phyloP scores from a whole-genome alignment of 495 filamentous ascomycete species.

The Aspergillus avenaceus region DNA sequence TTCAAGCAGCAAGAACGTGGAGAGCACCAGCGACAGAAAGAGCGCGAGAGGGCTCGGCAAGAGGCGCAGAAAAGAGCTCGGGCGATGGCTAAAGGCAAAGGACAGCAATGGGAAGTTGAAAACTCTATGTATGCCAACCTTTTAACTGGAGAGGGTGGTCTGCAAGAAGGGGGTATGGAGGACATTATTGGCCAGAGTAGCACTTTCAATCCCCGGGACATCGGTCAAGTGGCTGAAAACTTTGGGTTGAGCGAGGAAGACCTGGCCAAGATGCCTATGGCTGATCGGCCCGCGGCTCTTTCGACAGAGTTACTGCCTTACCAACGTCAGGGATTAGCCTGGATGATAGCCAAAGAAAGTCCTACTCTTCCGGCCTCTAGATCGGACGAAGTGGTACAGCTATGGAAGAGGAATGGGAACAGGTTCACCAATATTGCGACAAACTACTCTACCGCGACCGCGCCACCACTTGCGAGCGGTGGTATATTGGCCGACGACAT shows the following conservation, averaged over 20 bases:
- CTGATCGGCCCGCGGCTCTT: constrained; percentile 59
- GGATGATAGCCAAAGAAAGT: constrained; percentile 75
- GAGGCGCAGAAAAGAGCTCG: constrained; percentile 47
- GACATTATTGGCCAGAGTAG: constrained; percentile 66
- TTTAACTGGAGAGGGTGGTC: constrained; percentile 18
- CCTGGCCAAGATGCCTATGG: constrained; percentile 70
- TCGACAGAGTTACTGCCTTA: constrained; percentile 70
- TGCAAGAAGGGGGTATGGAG: constrained; percentile 44
- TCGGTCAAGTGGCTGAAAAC: constrained; percentile 63
- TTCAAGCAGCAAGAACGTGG: constrained; percentile 34
- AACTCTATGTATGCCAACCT: constrained; percentile 30
- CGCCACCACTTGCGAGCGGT: constrained; percentile 66
- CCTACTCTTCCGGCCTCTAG: constrained; percentile 60
- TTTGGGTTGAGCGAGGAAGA: constrained; percentile 66
- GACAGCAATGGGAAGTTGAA: constrained; percentile 27
- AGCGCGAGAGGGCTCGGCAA: constrained; percentile 41
- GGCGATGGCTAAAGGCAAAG: constrained; percentile 36
- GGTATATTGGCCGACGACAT: constrained; percentile 92
- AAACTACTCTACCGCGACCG: constrained; percentile 54
- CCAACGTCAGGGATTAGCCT: constrained; percentile 78
- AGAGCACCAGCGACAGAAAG: constrained; percentile 23
- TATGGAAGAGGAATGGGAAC: constrained; percentile 64
- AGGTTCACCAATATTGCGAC: constrained; percentile 74
- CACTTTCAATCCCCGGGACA: constrained; percentile 64
- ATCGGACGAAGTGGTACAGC: constrained; percentile 64